A percentile compares a stretch with the other conserved stretches of the same genome.
Conservation (phyloP, 2,329 filamentous ascomycete species). For the Conoideocrella luteorostrata region DNA sequence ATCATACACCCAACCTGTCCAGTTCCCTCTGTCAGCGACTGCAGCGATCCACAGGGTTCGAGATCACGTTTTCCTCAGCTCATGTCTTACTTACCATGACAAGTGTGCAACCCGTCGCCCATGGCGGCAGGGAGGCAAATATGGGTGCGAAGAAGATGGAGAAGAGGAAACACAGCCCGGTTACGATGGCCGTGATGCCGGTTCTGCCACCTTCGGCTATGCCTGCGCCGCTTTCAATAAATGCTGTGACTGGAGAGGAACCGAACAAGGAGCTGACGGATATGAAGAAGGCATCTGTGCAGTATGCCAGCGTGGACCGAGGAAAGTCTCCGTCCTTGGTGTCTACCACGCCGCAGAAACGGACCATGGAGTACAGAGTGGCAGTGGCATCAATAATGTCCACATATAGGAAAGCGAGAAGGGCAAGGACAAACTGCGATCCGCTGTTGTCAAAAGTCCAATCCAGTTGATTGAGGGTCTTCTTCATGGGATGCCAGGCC, state of each 20-base stretch:
- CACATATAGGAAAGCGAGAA: constrained; percentile 74
- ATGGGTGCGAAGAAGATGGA: constrained; percentile 71
- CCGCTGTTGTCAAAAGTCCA: constrained; percentile 54
- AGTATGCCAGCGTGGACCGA: constrained; percentile 74
- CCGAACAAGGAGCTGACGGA: constrained; percentile 65
- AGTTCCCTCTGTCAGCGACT: too few species aligned
- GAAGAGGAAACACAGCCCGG: constrained; percentile 64
- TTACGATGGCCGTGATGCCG: constrained; percentile 63
- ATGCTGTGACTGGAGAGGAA: constrained; percentile 65
- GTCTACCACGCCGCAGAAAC: constrained; percentile 62
- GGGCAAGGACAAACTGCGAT: constrained; percentile 60
- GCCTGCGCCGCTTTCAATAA: constrained; percentile 69
- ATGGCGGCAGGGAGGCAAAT: constrained; percentile 70
- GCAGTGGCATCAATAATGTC: constrained; percentile 75
- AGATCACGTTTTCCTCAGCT: neutral
- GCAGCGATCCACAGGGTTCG: neutral
- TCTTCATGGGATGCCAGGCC: constrained; percentile 62
- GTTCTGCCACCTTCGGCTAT: constrained; percentile 71
- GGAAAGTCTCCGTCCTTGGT: constrained; percentile 73
- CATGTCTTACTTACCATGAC: constrained; percentile 48
- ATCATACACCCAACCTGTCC: constrained; percentile 69
- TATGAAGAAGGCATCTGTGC: constrained; percentile 63
- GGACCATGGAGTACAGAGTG: constrained; percentile 75
- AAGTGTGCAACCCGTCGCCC: constrained; percentile 69
- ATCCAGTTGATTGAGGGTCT: constrained; percentile 56